These are phyloP conservation scores for Datura wrightii DNA, from an alignment of 257 asterid species.

Conservation along the genomic window DNA sequence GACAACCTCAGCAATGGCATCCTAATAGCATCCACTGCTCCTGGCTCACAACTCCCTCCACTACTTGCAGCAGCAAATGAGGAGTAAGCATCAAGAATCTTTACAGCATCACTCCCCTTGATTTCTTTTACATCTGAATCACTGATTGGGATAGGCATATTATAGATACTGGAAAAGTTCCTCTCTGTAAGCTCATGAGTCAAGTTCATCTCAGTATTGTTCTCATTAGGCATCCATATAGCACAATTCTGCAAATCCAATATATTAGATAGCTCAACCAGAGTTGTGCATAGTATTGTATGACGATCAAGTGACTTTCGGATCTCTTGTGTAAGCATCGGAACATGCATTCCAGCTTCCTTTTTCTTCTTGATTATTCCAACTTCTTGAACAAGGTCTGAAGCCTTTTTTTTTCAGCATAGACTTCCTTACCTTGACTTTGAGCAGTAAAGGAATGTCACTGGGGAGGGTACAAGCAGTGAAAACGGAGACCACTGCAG, in stretches of 20 bases:
- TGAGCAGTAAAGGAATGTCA: slow-evolving; percentile 72
- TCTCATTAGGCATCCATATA: slow-evolving; percentile 86
- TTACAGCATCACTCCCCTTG: slow-evolving; percentile 62
- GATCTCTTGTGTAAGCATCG: slow-evolving; percentile 93
- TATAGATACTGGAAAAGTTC: slow-evolving; percentile 41
- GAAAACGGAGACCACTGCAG: slow-evolving; percentile 82
- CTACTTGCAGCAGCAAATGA: slow-evolving; percentile 75
- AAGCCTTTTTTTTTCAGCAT: slow-evolving; percentile 75
- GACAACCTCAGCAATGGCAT: slow-evolving; percentile 90
- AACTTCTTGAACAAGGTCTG: slow-evolving; percentile 89
- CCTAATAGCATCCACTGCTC: slow-evolving; percentile 83
- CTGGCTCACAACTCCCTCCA: slow-evolving; percentile 58
- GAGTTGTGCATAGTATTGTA: slow-evolving; percentile 77
- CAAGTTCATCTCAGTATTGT: slow-evolving; percentile 65
- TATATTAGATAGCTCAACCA: slow-evolving; percentile 85
- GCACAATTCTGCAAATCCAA: slow-evolving; percentile 78
- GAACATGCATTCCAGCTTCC: slow-evolving; percentile 84
- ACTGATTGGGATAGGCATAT: slow-evolving; percentile 49
- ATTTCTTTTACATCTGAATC: slow-evolving; percentile 74
- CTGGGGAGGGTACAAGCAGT: slow-evolving; percentile 79
- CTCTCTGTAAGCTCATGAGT: slow-evolving; percentile 67
- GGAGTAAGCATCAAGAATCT: slow-evolving; percentile 62
- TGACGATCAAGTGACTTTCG: slow-evolving; percentile 92
- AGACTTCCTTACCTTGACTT: slow-evolving; percentile 75
- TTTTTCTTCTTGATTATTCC: slow-evolving; percentile 69